Percentiles rank a stretch among this genome's conserved stretches.
phyloP scores from a whole-genome alignment of 495 filamentous ascomycete genomes.

The Aspergillus taichungensis region DNA sequence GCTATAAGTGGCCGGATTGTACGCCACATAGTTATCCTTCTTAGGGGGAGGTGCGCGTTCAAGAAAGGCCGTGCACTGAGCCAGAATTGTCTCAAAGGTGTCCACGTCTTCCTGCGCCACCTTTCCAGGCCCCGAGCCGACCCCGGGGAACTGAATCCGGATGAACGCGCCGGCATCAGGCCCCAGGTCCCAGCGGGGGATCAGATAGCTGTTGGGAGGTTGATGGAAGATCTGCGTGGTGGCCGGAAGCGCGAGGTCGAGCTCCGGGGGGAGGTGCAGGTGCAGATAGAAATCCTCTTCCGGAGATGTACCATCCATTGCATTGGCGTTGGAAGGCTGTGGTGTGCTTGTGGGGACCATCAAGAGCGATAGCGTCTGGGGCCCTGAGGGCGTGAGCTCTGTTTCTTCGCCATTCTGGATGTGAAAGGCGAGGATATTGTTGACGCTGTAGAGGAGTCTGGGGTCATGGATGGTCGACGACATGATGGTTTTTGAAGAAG shows the following conservation, averaged over 20 bases:
- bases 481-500: neutral
- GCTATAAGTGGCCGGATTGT: slow-evolving; percentile 73
- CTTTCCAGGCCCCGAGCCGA: slow-evolving; percentile 52
- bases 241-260: slow-evolving; percentile 82
- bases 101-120: slow-evolving; percentile 86
- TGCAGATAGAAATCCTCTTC: slow-evolving; percentile 96
- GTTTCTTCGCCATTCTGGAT: slow-evolving; percentile 80
- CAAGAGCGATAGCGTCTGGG: slow-evolving; percentile 80
- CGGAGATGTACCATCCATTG: slow-evolving; percentile 30
- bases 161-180: slow-evolving; percentile 84
- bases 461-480: slow-evolving; percentile 46
- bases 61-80: slow-evolving; percentile 89
- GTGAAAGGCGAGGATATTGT: slow-evolving; percentile 77
- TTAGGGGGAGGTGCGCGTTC: slow-evolving; percentile 62
- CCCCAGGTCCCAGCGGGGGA: slow-evolving; percentile 86
- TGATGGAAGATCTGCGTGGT: slow-evolving; percentile 95
- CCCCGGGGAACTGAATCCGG: slow-evolving; percentile 73
- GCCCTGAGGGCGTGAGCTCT: slow-evolving; percentile 70
- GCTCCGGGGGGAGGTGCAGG: slow-evolving; percentile 84
- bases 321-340: slow-evolving; percentile 51
- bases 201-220: slow-evolving; percentile 79
- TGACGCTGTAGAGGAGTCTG: slow-evolving; percentile 73
- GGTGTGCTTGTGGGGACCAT: slow-evolving; percentile 85
- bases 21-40: slow-evolving; percentile 40
- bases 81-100: slow-evolving; percentile 92